phyloP scores from a whole-genome alignment of 768 basidiomycete genomes.

The Serendipita sp. region DNA sequence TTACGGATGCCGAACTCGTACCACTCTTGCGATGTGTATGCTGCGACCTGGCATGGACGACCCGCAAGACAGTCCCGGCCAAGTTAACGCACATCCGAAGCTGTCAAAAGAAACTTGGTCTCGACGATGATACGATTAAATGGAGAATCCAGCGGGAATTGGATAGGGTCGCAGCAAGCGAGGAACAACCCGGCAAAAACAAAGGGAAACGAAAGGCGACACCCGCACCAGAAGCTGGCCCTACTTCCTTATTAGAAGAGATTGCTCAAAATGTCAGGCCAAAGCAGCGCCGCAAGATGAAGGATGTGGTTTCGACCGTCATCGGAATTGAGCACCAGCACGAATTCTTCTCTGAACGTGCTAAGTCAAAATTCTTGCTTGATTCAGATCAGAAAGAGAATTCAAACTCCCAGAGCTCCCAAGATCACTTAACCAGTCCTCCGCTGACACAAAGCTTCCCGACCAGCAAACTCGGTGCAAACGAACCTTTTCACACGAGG shows the following conservation, averaged over 20 bases:
- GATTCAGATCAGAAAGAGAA: background rate
- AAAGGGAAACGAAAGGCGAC: conserved; percentile 14
- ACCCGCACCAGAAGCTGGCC: conserved; percentile 16
- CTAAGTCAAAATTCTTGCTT: background rate
- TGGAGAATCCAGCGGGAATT: conserved; percentile 37
- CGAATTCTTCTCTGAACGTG: background rate
- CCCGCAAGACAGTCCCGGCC: conserved; percentile 42
- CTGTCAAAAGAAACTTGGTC: conserved; percentile 47
- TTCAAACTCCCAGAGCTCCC: background rate
- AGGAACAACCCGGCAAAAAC: conserved; percentile 12
- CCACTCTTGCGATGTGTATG: background rate
- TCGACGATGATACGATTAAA: conserved; percentile 39
- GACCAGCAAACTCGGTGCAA: conserved; percentile 7
- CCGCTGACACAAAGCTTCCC: conserved; percentile 9
- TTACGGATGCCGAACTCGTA: background rate
- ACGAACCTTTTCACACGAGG: background rate
- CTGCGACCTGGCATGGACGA: conserved; percentile 38
- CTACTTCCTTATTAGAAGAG: conserved; percentile 35
- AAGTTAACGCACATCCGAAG: conserved; percentile 52
- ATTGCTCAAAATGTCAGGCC: conserved; percentile 32
- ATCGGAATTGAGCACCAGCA: background rate
- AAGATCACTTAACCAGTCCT: background rate
- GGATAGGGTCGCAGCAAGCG: conserved; percentile 12
- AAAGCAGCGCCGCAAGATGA: conserved; percentile 27
- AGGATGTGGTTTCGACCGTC: conserved; percentile 15